Base-by-base conservation (phyloP, 2,329 filamentous ascomycete genomes). In the Aspergillus sp. region DNA sequence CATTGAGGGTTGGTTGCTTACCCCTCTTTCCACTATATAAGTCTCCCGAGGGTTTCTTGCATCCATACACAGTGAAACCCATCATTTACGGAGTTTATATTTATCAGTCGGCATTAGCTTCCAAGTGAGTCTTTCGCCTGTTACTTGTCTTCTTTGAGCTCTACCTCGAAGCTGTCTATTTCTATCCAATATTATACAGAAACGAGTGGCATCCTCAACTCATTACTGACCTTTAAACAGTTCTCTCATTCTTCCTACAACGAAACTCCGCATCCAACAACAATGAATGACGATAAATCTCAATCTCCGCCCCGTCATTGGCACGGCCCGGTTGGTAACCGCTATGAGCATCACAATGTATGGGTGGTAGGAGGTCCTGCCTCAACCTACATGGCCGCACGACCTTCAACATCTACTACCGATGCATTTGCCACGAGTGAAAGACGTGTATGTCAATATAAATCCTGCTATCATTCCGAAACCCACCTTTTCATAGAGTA, bases 281-380 rank as follows among this genome's bases (percentile, higher is more conserved):
- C 6, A n/a, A 55, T 45, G 37, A 45, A 40, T 17, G 49, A 51
- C 17, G 59, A 59, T 51, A 63, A 60, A 24, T 50, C 58, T 7
- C 56, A 60, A 21, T 52, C 58, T 7, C 56, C 58, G 19, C 57
- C 67, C 35, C 71, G 71, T 45, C 66, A 75, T 62, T 75, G 73
- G 73, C 70, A 74, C 59, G 73, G 73, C 48, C 57, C 4, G 14
- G 14, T 66, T 33, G 73, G 73, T 33, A 60, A 73, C 47, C 70
- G 73, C 52, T 57, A 75, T 58, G 69, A 75, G 46, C 73, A 74
- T 49, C 65, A 61, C 40, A 75, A 73, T 50, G 70, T 71, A 58
- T 75, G 72, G 73, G 67, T 71, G 55, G 61, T 54, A 31, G 73
- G 73, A 27, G 73, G 73, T 17, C 56, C 59, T 40, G 40, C 63